Conservation (phyloP, 2,329 filamentous ascomycete genomes). For the Sclerotinia sclerotiorum region DNA sequence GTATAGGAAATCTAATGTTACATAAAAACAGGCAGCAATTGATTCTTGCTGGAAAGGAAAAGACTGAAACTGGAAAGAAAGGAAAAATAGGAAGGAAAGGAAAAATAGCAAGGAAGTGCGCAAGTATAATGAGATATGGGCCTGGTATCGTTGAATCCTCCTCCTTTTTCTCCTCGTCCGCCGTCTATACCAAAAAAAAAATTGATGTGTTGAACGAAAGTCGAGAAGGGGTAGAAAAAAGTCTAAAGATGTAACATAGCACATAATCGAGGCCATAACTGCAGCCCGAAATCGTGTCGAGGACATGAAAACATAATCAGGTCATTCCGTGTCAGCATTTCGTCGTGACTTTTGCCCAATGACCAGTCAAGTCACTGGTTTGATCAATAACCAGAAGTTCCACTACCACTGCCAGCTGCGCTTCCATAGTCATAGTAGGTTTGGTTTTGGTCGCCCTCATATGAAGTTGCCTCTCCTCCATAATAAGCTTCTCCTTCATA, state of each 20-base stretch:
- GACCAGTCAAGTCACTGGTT: background rate
- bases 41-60: slow-evolving; percentile 1
- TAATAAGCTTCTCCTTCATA: slow-evolving; percentile 36
- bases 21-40: slow-evolving; percentile 18
- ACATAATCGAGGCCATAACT: background rate
- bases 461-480: slow-evolving; percentile 32
- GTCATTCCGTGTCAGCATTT: background rate
- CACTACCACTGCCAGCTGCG: slow-evolving; percentile 36
- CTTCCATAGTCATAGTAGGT: slow-evolving; percentile 39
- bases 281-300: background rate
- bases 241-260: background rate
- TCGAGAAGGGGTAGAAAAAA: background rate
- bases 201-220: slow-evolving; percentile 11
- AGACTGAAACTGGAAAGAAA: background rate
- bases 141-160: slow-evolving; percentile 15
- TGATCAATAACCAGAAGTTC: slow-evolving; percentile 25
- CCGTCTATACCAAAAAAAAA: slow-evolving; percentile 8
- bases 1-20: slow-evolving; percentile 6
- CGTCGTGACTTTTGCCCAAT: background rate
- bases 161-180: slow-evolving; percentile 11
- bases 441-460: slow-evolving; percentile 34
- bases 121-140: background rate
- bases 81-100: background rate
- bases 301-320: slow-evolving; percentile 11
- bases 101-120: background rate